Conservation (phyloP, 257 asterid species). For the Solanum chilense region DNA sequence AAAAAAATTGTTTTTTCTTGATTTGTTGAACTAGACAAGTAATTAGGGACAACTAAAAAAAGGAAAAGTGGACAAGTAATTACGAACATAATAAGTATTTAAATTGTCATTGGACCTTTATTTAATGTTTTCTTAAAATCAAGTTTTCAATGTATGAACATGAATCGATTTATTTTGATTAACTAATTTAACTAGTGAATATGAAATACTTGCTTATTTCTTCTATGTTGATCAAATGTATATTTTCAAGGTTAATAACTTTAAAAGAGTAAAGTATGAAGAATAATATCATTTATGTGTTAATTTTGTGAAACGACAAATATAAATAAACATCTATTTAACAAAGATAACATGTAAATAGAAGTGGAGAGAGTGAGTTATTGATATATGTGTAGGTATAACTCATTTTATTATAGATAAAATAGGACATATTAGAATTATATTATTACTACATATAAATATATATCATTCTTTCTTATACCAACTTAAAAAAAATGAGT, state of each 20-base stretch:
- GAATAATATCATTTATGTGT: too few relatives aligned
- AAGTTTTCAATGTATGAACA: too few relatives aligned
- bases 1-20: not conserved
- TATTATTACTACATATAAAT: too few relatives aligned
- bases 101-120: not conserved
- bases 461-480: too few relatives aligned
- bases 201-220: too few relatives aligned
- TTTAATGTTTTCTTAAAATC: not conserved
- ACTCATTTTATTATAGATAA: too few relatives aligned
- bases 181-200: too few relatives aligned
- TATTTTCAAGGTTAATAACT: not conserved
- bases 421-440: too few relatives aligned
- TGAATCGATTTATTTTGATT: not conserved
- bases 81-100: not conserved
- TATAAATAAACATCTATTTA: too few relatives aligned
- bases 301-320: too few relatives aligned
- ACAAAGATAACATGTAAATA: not conserved
- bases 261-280: not conserved
- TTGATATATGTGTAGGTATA: too few relatives aligned
- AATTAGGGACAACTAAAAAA: not conserved
- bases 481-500: not conserved
- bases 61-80: too few relatives aligned
- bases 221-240: not conserved
- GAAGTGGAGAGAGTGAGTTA: not conserved
- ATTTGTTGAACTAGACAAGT: not conserved